Evolutionary conservation across 768 basidiomycete genomes (phyloP).

Genomic region (Suillus ampliporus): DNA sequence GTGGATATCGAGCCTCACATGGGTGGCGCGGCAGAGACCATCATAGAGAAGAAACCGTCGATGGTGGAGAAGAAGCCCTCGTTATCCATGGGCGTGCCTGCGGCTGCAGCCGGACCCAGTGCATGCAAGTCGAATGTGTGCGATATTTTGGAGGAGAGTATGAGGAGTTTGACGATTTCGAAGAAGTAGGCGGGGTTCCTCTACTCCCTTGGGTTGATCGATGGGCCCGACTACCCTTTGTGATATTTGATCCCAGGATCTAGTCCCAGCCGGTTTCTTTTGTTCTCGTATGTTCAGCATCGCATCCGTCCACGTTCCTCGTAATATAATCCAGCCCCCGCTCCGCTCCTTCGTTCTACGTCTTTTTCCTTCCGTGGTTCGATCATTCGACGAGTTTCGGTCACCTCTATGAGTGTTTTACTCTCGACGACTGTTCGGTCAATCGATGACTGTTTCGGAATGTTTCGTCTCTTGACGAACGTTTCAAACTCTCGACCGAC

Average conservation of each 20-base stretch:
- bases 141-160: slow-evolving; percentile 67
- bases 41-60: not conserved
- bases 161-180: slow-evolving; percentile 65
- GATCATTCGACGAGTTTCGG: not conserved
- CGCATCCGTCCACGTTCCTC: not conserved
- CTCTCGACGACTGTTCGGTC: not conserved
- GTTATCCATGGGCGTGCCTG: not conserved
- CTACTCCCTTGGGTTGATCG: too few relatives aligned
- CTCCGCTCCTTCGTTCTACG: not conserved
- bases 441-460: not conserved
- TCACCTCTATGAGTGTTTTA: not conserved
- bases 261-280: too few relatives aligned
- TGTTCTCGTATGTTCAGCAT: not conserved
- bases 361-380: not conserved
- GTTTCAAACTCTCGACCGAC: not conserved
- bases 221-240: too few relatives aligned
- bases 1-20: slow-evolving; percentile 68
- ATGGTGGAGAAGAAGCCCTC: not conserved
- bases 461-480: not conserved
- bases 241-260: too few relatives aligned
- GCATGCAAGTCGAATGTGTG: slow-evolving; percentile 34
- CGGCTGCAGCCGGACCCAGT: slow-evolving; percentile 20
- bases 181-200: slow-evolving; percentile 50
- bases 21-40: slow-evolving; percentile 5
- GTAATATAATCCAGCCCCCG: not conserved